Evolutionary conservation across 495 filamentous ascomycete genomes (phyloP).

Genomic region (Penicillium odoratum): DNA sequence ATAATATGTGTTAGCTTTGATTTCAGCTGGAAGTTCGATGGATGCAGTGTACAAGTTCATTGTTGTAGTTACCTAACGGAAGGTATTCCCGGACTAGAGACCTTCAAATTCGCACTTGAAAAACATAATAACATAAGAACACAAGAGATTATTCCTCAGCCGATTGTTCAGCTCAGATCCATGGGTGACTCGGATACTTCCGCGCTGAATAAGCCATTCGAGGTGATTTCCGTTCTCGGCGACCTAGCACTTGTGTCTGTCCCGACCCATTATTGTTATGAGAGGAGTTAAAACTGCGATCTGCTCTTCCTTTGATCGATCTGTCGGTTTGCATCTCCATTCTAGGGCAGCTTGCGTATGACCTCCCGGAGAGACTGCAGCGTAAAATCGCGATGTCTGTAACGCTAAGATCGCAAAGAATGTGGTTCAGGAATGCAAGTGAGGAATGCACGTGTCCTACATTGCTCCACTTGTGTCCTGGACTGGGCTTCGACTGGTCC

Average conservation of each 20-base stretch:
- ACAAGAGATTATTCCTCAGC: not conserved
- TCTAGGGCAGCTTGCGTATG: not conserved
- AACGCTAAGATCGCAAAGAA: slow-evolving; percentile 21
- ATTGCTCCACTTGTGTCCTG: slow-evolving; percentile 6
- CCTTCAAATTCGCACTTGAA: not conserved
- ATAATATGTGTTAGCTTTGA: not conserved
- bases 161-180: not conserved
- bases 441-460: slow-evolving; percentile 24
- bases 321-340: not conserved
- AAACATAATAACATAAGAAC: too few relatives aligned
- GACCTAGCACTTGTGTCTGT: not conserved
- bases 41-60: not conserved
- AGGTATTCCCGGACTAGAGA: not conserved
- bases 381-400: slow-evolving; percentile 12
- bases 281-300: not conserved
- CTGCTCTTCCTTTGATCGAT: not conserved
- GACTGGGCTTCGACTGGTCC: not conserved
- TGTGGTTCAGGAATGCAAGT: slow-evolving; percentile 13
- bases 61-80: not conserved
- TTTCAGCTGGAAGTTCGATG: not conserved
- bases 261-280: not conserved
- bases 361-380: not conserved
- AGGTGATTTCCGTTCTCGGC: slow-evolving; percentile 12
- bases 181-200: slow-evolving; percentile 12
- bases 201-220: not conserved